Conservation (phyloP, 73 alveolate species). For the Tetrahymena borealis region DNA sequence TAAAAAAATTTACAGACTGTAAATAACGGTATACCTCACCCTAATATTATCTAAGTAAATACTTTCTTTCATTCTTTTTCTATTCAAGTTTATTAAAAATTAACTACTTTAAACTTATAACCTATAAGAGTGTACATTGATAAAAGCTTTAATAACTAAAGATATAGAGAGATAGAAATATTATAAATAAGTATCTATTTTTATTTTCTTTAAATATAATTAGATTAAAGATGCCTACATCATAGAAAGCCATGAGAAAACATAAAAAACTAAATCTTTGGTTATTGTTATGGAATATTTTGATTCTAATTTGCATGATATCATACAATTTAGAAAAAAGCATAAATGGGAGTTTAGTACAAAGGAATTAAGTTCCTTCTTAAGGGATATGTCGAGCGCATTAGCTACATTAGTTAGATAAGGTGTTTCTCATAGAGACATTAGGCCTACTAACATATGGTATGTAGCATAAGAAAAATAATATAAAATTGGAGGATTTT, state of each 20-base stretch:
- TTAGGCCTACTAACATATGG: constrained; percentile 41
- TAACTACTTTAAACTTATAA: no score
- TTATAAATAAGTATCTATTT: no score
- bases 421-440: constrained; percentile 24
- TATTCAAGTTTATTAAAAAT: no score
- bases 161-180: no score
- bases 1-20: background rate
- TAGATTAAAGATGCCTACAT: constrained; percentile 29
- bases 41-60: background rate
- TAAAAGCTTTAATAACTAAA: no score
- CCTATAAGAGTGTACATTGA: no score
- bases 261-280: constrained; percentile 5
- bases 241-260: constrained; percentile 32
- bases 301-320: constrained; percentile 39
- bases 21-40: background rate
- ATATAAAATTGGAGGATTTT: constrained; percentile 36
- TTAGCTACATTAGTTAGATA: constrained; percentile 16
- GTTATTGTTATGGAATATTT: constrained; percentile 33
- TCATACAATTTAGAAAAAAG: constrained; percentile 23
- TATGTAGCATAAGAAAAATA: constrained; percentile 9
- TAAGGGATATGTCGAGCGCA: constrained; percentile 32
- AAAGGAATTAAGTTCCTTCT: constrained; percentile 16
- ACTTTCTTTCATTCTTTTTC: background rate
- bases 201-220: no score
- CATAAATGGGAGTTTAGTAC: constrained; percentile 40